phyloP scores from a whole-genome alignment of 176 grass and related monocot species.

The Oryza coarctata region DNA sequence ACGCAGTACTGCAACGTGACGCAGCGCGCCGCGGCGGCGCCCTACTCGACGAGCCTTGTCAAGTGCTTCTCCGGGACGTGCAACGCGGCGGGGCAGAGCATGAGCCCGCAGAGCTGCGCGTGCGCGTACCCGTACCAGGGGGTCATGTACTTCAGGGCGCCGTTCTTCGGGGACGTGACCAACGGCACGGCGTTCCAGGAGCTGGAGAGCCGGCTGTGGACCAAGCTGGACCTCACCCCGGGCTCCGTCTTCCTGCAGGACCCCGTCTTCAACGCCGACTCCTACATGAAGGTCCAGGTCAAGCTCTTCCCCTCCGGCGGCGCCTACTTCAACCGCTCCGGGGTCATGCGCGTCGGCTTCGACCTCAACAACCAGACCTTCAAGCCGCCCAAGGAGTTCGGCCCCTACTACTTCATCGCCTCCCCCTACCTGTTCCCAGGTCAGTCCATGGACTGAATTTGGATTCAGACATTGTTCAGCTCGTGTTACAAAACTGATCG shows the following conservation, averaged over 20 bases:
- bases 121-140: conserved; percentile 87
- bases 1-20: conserved; percentile 50
- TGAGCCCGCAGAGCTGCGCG: conserved; percentile 81
- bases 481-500: not conserved
- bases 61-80: conserved; percentile 58
- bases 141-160: conserved; percentile 69
- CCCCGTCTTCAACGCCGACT: conserved; percentile 62
- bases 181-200: conserved; percentile 71
- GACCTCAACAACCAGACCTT: conserved; percentile 85
- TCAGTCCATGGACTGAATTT: not conserved
- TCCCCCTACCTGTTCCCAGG: conserved; percentile 78
- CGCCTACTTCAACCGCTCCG: conserved; percentile 69
- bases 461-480: not conserved
- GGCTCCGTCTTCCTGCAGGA: conserved; percentile 81
- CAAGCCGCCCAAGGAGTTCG: conserved; percentile 76
- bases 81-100: conserved; percentile 49
- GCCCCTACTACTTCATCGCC: conserved; percentile 79
- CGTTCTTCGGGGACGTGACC: conserved; percentile 61
- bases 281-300: conserved; percentile 68
- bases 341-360: conserved; percentile 77
- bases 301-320: conserved; percentile 71
- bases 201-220: conserved; percentile 74
- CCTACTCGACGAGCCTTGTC: conserved; percentile 74
- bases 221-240: conserved; percentile 56
- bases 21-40: conserved; percentile 8